Conservation (phyloP, 352 stramenopile genomes). For the Globisporangium megalacanthum region DNA sequence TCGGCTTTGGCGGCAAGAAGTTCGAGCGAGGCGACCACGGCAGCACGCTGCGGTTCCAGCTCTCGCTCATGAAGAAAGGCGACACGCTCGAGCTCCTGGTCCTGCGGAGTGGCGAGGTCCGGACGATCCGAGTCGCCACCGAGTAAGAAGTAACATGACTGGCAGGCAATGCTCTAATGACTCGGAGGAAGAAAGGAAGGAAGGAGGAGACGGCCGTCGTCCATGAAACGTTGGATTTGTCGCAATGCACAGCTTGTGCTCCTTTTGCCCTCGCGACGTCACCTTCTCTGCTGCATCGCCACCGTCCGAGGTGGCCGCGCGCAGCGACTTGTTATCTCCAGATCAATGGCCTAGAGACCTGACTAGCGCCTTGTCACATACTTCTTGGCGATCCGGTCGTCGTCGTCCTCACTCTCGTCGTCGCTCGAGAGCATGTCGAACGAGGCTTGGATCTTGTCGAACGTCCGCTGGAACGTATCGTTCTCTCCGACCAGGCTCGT, state of each 20-base stretch:
- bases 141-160: slow-evolving; percentile 20
- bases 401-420: slow-evolving; percentile 33
- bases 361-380: neutral
- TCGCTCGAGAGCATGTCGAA: slow-evolving; percentile 54
- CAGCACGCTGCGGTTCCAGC: slow-evolving; percentile 38
- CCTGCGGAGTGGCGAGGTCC: slow-evolving; percentile 27
- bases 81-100: slow-evolving; percentile 42
- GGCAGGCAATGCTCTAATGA: too few species aligned
- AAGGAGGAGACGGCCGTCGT: neutral
- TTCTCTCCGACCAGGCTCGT: slow-evolving; percentile 37
- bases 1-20: slow-evolving; percentile 42
- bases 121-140: slow-evolving; percentile 37
- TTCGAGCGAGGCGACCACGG: slow-evolving; percentile 45
- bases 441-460: slow-evolving; percentile 54
- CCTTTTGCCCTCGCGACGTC: too few species aligned
- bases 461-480: slow-evolving; percentile 43
- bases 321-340: too few species aligned
- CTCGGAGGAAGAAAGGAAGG: too few species aligned
- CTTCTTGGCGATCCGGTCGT: slow-evolving; percentile 9
- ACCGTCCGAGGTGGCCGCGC: neutral
- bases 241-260: neutral
- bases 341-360: too few species aligned
- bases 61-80: slow-evolving; percentile 52
- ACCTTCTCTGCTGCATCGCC: neutral
- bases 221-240: neutral